Percentiles rank a stretch among this genome's conserved stretches.
phyloP scores from a whole-genome alignment of 352 stramenopile species.

The Phytopythium helicoides region DNA sequence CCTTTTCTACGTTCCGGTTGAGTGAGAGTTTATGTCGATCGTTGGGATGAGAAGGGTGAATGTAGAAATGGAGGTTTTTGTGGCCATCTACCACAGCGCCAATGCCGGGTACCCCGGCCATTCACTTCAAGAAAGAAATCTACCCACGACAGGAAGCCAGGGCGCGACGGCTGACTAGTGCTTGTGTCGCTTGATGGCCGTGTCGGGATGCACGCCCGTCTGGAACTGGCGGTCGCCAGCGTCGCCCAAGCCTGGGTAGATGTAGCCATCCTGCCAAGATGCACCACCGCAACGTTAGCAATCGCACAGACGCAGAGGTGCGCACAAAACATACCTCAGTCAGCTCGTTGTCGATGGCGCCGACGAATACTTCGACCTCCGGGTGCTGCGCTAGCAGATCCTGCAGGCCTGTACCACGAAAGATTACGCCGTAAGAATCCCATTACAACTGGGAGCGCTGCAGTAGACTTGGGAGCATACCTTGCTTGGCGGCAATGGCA shows the following conservation, averaged over 20 bases:
- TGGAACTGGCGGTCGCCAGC: conserved; percentile 84
- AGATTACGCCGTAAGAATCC: neutral
- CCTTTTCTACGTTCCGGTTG: too few species aligned
- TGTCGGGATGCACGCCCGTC: conserved; percentile 54
- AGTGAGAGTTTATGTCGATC: too few species aligned
- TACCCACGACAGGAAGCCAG: conserved; percentile 1
- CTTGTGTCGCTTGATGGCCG: conserved; percentile 58
- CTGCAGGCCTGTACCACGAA: conserved; percentile 41
- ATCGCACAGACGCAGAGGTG: conserved; percentile 3
- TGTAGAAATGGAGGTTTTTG: too few species aligned
- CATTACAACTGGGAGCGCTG: neutral
- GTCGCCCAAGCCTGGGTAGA: conserved; percentile 79
- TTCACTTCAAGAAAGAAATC: neutral
- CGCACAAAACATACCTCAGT: conserved; percentile 47
- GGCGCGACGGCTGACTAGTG: conserved; percentile 18
- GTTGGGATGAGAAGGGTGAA: too few species aligned
- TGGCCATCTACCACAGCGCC: too few species aligned
- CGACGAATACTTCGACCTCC: conserved; percentile 76
- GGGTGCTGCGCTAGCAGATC: conserved; percentile 77
- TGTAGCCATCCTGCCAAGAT: conserved; percentile 64
- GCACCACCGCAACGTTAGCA: too few species aligned
- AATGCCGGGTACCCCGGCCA: too few species aligned
- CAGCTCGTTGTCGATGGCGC: conserved; percentile 70
- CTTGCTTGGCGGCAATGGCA: conserved; percentile 92
- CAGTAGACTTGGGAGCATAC: conserved; percentile 14